A percentile compares a stretch with the other conserved stretches of the same genome.
phyloP scores from a whole-genome alignment of 2,329 filamentous ascomycete species.

The Thelonectria discophora region DNA sequence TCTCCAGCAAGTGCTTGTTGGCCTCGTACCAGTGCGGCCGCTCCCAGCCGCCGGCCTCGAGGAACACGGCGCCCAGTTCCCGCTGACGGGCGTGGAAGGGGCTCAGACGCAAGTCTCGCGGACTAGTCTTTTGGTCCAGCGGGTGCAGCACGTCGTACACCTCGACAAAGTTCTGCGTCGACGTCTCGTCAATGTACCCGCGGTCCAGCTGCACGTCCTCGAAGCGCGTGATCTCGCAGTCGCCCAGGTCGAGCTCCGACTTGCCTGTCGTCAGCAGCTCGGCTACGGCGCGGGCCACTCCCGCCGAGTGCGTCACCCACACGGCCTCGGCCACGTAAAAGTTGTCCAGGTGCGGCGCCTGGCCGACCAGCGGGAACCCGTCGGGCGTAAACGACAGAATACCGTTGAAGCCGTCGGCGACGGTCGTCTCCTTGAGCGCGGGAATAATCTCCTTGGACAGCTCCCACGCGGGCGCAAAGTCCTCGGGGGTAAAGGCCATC shows the following conservation, averaged over 20 bases:
- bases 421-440: slow-evolving; percentile 56
- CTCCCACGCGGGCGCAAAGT: slow-evolving; percentile 69
- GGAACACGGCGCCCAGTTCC: slow-evolving; percentile 66
- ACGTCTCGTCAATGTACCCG: slow-evolving; percentile 66
- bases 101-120: slow-evolving; percentile 66
- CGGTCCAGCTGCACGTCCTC: slow-evolving; percentile 67
- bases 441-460: slow-evolving; percentile 64
- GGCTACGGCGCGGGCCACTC: slow-evolving; percentile 68
- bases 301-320: slow-evolving; percentile 73
- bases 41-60: slow-evolving; percentile 69
- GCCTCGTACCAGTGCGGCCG: slow-evolving; percentile 69
- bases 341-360: slow-evolving; percentile 65
- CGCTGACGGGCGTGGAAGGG: slow-evolving; percentile 65
- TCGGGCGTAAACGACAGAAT: slow-evolving; percentile 74
- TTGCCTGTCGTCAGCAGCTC: slow-evolving; percentile 65
- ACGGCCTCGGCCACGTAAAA: slow-evolving; percentile 73
- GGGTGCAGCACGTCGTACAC: slow-evolving; percentile 73
- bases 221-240: slow-evolving; percentile 68
- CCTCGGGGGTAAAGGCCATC: slow-evolving; percentile 65
- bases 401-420: slow-evolving; percentile 71
- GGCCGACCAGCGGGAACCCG: slow-evolving; percentile 67
- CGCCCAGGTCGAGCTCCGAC: slow-evolving; percentile 64
- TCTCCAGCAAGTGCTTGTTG: slow-evolving; percentile 60
- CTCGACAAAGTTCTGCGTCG: slow-evolving; percentile 69
- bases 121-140: slow-evolving; percentile 64